phyloP scores from a whole-genome alignment of 2,329 filamentous ascomycete genomes.

The Didymella lethalis region DNA sequence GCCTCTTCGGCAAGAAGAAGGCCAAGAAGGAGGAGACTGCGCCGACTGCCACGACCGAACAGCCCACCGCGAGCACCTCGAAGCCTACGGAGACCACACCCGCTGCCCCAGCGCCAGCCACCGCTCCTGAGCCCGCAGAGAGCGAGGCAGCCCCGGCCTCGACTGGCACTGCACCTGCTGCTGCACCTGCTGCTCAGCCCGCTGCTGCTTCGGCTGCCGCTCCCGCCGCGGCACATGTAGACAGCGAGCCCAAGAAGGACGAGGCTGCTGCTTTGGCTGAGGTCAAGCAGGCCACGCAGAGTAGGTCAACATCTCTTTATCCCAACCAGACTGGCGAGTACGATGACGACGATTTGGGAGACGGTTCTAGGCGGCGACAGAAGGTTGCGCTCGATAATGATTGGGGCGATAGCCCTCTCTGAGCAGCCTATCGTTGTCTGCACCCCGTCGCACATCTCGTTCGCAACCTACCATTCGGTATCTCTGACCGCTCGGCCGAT shows the following conservation, averaged over 20 bases:
- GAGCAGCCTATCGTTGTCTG: neutral
- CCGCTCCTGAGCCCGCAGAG: conserved; percentile 33
- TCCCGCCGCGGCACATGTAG: conserved; percentile 14
- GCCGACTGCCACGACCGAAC: conserved; percentile 37
- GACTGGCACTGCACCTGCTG: conserved; percentile 13
- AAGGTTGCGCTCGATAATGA: conserved; percentile 28
- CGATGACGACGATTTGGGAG: conserved; percentile 21
- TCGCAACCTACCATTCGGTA: neutral
- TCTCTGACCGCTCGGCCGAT: neutral
- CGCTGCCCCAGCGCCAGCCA: conserved; percentile 38
- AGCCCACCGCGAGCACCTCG: conserved; percentile 33
- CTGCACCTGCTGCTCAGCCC: conserved; percentile 22
- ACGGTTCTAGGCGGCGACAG: conserved; percentile 35
- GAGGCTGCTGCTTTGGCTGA: conserved; percentile 42
- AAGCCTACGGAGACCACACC: conserved; percentile 49
- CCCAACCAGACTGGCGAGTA: conserved; percentile 13
- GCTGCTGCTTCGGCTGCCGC: conserved; percentile 25
- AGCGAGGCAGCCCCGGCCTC: conserved; percentile 16
- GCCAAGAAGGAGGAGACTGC: conserved; percentile 41
- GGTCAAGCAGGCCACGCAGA: conserved; percentile 46
- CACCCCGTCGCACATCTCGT: neutral
- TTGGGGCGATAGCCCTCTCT: conserved; percentile 19
- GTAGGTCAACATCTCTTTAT: conserved; percentile 41
- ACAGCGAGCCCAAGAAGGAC: conserved; percentile 36
- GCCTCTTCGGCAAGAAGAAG: conserved; percentile 48